Conservation (phyloP, 2,329 filamentous ascomycete species). For the Westerdykella aurantiaca region DNA sequence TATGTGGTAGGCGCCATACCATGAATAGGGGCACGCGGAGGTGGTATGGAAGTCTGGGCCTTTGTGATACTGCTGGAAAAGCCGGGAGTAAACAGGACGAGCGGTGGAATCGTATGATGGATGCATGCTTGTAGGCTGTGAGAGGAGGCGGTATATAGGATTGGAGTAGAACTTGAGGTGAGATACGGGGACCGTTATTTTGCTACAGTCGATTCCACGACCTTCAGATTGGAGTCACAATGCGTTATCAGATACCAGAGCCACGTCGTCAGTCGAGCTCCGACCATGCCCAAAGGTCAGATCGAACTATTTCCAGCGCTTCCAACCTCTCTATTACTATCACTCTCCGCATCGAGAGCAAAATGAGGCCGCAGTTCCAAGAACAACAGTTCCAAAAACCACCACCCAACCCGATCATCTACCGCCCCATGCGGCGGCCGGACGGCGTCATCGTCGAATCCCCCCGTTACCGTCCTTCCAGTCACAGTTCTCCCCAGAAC, state of each 20-base stretch:
- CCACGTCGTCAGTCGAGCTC: neutral
- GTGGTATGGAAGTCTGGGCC: too few relatives aligned
- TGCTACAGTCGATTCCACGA: too few relatives aligned
- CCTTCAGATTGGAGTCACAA: neutral
- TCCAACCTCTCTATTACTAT: conserved; percentile 1
- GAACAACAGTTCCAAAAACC: neutral
- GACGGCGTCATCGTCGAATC: conserved; percentile 15
- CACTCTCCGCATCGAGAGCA: neutral
- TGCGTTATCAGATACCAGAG: neutral
- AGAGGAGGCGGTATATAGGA: neutral
- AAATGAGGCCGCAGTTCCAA: neutral
- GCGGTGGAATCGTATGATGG: too few relatives aligned
- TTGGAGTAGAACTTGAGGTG: neutral
- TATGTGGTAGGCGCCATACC: too few relatives aligned
- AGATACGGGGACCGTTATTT: too few relatives aligned
- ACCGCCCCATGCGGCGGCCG: conserved; percentile 10
- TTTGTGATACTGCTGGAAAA: too few relatives aligned
- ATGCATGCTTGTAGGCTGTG: too few relatives aligned
- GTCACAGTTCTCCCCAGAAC: too few relatives aligned
- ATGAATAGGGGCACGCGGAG: too few relatives aligned
- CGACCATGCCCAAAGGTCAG: neutral
- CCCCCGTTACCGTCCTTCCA: conserved; percentile 10
- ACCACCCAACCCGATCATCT: neutral
- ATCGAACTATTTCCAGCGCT: neutral
- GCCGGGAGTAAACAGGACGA: too few relatives aligned